Conservation (phyloP, 129 eudicot genomes). For the Lactuca saligna region DNA sequence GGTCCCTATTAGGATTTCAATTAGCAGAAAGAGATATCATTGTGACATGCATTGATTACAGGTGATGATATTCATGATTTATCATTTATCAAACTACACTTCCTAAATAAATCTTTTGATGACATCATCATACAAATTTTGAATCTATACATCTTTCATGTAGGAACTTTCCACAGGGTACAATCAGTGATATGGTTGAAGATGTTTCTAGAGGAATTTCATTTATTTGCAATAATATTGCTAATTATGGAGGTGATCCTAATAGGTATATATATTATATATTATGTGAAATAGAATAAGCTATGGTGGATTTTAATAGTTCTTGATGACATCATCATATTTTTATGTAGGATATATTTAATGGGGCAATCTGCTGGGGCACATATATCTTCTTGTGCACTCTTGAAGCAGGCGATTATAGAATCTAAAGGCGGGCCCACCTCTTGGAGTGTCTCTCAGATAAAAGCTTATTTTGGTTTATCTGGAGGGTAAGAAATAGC, state of each 20-base stretch:
- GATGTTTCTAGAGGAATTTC: slow-evolving; percentile 89
- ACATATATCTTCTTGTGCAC: slow-evolving; percentile 84
- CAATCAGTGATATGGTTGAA: slow-evolving; percentile 86
- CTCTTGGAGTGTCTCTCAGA: slow-evolving; percentile 88
- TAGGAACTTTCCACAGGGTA: slow-evolving; percentile 99
- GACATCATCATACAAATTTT: neutral
- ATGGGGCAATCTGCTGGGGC: slow-evolving; percentile 99
- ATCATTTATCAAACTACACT: slow-evolving; percentile 14
- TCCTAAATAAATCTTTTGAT: neutral
- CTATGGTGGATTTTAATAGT: neutral
- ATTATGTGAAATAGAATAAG: too few species aligned
- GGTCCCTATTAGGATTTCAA: slow-evolving; percentile 85
- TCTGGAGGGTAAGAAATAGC: slow-evolving; percentile 78
- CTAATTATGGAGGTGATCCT: slow-evolving; percentile 83
- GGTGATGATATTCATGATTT: slow-evolving; percentile 33
- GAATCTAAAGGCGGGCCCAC: slow-evolving; percentile 62
- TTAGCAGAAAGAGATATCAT: slow-evolving; percentile 89
- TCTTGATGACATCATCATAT: slow-evolving; percentile 6
- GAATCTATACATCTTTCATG: slow-evolving; percentile 9
- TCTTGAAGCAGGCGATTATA: slow-evolving; percentile 75
- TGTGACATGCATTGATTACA: slow-evolving; percentile 89
- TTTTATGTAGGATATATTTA: slow-evolving; percentile 63
- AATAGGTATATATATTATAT: slow-evolving; percentile 46
- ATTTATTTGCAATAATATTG: slow-evolving; percentile 64
- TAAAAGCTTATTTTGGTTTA: slow-evolving; percentile 94